These are phyloP conservation scores for Aspergillus sojae DNA, from an alignment of 2,329 filamentous ascomycete genomes.

Conservation along the genomic window DNA sequence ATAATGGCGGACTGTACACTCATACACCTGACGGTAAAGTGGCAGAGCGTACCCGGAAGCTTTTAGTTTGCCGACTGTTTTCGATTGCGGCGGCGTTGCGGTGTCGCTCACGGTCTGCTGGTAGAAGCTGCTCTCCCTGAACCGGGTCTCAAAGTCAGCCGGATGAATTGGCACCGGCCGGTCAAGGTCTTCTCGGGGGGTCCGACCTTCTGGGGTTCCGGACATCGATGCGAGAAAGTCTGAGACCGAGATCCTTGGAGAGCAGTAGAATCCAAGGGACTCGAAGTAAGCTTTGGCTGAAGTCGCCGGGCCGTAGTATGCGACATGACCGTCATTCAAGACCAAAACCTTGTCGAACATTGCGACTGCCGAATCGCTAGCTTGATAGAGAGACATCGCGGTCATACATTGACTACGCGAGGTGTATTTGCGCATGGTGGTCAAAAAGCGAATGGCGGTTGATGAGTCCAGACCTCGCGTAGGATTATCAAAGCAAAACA, in stretches of 20 bases:
- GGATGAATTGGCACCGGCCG: background rate
- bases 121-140: background rate
- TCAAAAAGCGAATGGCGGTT: conserved; percentile 64
- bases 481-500: conserved; percentile 15
- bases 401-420: conserved; percentile 69
- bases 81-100: background rate
- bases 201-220: conserved; percentile 1
- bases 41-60: background rate
- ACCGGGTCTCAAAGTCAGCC: conserved; percentile 1
- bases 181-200: background rate
- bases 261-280: conserved; percentile 68
- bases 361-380: conserved; percentile 73
- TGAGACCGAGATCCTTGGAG: conserved; percentile 73
- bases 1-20: conserved; percentile 7
- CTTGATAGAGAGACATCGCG: conserved; percentile 80
- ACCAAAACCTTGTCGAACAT: conserved; percentile 80
- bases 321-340: conserved; percentile 71
- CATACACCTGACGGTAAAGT: conserved; percentile 1
- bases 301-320: conserved; percentile 68
- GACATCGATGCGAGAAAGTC: conserved; percentile 70
- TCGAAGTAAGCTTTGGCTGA: conserved; percentile 58
- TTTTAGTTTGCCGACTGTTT: background rate
- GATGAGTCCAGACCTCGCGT: conserved; percentile 66
- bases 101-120: background rate
- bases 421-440: conserved; percentile 73